phyloP scores from a whole-genome alignment of 2,329 filamentous ascomycete genomes.

The Pyrenophora teres region DNA sequence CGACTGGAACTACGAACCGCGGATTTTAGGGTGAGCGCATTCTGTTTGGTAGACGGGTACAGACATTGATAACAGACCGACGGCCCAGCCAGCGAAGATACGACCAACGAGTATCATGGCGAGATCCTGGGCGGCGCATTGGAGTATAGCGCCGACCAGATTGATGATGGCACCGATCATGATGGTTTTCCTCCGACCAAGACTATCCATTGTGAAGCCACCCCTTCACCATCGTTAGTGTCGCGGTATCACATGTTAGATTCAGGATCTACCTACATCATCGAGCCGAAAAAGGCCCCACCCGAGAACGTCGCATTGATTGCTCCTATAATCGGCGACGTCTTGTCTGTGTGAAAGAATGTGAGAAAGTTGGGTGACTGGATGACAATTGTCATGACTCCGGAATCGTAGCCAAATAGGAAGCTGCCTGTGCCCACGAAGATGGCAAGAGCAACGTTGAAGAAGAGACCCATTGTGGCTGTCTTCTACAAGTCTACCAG shows the following conservation, averaged over 20 bases:
- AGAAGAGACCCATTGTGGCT: slow-evolving; percentile 47
- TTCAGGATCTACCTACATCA: slow-evolving; percentile 44
- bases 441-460: slow-evolving; percentile 50
- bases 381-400: slow-evolving; percentile 58
- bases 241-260: too few species aligned
- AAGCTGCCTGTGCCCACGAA: slow-evolving; percentile 53
- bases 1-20: slow-evolving; percentile 47
- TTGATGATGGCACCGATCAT: slow-evolving; percentile 64
- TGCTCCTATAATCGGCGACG: slow-evolving; percentile 61
- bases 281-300: slow-evolving; percentile 60
- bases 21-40: slow-evolving; percentile 62
- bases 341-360: slow-evolving; percentile 60
- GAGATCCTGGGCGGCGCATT: slow-evolving; percentile 61
- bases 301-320: slow-evolving; percentile 68
- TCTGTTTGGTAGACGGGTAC: slow-evolving; percentile 69
- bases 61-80: slow-evolving; percentile 63
- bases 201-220: slow-evolving; percentile 64
- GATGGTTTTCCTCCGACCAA: slow-evolving; percentile 64
- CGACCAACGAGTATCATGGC: slow-evolving; percentile 64
- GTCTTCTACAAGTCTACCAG: not conserved
- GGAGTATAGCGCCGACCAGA: slow-evolving; percentile 62
- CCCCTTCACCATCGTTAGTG: slow-evolving; percentile 38
- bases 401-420: slow-evolving; percentile 40
- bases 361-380: slow-evolving; percentile 60
- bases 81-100: slow-evolving; percentile 63